phyloP scores from a whole-genome alignment of 257 asterid species.

The Capsicum chinense region DNA sequence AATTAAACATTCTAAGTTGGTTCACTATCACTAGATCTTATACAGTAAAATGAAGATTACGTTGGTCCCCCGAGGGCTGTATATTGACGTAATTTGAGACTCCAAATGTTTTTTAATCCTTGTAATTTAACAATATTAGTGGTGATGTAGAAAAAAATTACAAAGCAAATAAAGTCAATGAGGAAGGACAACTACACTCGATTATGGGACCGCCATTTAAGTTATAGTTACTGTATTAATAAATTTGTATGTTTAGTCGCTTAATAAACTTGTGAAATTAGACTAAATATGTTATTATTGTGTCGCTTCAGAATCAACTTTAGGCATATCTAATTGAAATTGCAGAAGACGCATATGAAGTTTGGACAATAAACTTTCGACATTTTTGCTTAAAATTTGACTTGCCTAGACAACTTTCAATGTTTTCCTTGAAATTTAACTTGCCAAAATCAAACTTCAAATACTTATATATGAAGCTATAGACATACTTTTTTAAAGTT shows the following conservation, averaged over 20 bases:
- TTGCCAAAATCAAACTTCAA: no score
- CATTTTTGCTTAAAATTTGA: background rate
- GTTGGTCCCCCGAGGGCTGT: background rate
- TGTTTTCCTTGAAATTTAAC: background rate
- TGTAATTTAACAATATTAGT: background rate
- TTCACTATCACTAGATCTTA: background rate
- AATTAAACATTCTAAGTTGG: background rate
- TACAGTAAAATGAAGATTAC: background rate
- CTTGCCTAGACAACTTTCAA: background rate
- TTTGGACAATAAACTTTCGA: background rate
- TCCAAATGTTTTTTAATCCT: background rate
- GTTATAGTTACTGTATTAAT: background rate
- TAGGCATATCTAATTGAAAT: background rate
- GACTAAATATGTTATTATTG: background rate
- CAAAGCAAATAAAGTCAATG: background rate
- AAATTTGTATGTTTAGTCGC: background rate
- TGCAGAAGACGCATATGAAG: background rate
- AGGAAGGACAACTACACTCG: background rate
- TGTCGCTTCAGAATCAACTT: background rate
- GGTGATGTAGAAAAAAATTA: background rate
- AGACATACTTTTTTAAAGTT: background rate
- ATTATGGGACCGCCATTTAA: background rate
- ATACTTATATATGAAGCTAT: no score
- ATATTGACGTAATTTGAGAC: background rate
- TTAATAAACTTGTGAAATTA: background rate